Base-by-base conservation (phyloP, 257 asterid genomes). In the Nemophila menziesii region DNA sequence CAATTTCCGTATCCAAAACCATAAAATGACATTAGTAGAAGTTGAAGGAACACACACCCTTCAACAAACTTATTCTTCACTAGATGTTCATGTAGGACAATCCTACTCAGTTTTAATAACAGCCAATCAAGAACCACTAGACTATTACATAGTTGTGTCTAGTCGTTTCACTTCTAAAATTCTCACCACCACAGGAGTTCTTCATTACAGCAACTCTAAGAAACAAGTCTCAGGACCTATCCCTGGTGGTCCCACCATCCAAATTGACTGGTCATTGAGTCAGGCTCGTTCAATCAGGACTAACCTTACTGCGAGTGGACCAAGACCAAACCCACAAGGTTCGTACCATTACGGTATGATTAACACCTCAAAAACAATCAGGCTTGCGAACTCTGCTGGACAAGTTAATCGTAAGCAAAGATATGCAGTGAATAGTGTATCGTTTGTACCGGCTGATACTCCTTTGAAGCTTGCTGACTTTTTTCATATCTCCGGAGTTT, bases 21-120 rank as follows among this genome's bases (percentile, higher is more conserved):
- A 89, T 79, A 80, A 66, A 60, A 67, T 80, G 92, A 75, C 63
- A 39, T 55, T 89, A 43, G 95, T 89, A 3, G 98, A 89, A 61
- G 94, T 89, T 1, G 98, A 89, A 41, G 98, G 98, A 27, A 89
- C 98, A 3, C 98, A 89, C 77, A 89, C 98, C 1, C 20, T 80
- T 52, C 98, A 89, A 49, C 65, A 61, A 11, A 71, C 77, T 53
- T 89, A 69, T 52, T 89, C 95, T 14, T 80, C 98, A 4, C 72
- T 84, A 2, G 98, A 89, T 40, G 64, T 89, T 49, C 98, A 89
- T 33, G 66, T 60, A 23, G 98, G 95, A 1, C 98, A 89, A 12
- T 84, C 94, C 52, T 78, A 61, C 73, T 89, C 98, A 0, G 93
- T 89, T 22, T 90, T 89, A 4, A 44, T 84, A 12, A 80, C 98